Conservation (phyloP, 441 rosid genomes). For the Populus hybrid region DNA sequence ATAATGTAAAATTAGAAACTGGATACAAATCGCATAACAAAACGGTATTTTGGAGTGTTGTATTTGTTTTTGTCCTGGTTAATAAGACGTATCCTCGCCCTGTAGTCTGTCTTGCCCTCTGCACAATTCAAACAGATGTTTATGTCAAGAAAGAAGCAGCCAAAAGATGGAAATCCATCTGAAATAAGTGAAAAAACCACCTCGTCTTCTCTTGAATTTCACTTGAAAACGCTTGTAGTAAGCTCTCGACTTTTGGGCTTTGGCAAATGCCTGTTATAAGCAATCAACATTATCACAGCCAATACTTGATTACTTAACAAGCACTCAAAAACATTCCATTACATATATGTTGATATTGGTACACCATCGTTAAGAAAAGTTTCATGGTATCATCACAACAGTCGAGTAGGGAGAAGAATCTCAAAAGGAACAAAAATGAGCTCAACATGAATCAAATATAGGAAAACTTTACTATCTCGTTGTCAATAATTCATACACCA, state of each 20-base stretch:
- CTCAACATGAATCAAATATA: too few relatives aligned
- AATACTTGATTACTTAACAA: neutral
- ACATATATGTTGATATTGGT: neutral
- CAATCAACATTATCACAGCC: neutral
- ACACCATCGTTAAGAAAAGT: neutral
- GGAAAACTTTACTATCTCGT: neutral
- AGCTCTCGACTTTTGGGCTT: constrained; percentile 59
- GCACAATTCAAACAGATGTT: neutral
- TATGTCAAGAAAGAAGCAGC: neutral
- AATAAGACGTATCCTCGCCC: constrained; percentile 76
- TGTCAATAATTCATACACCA: neutral
- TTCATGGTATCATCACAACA: neutral
- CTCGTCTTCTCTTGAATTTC: constrained; percentile 86
- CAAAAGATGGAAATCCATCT: neutral
- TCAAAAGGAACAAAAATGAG: neutral
- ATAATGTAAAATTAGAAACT: neutral
- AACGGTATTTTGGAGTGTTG: constrained; percentile 79
- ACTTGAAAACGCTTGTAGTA: constrained; percentile 91
- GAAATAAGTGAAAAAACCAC: constrained; percentile 23
- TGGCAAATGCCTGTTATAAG: constrained; percentile 50
- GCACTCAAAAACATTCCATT: neutral
- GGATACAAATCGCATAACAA: constrained; percentile 81
- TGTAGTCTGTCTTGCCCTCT: constrained; percentile 83
- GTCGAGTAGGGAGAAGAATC: too few relatives aligned
- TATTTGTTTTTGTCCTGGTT: constrained; percentile 87